These are phyloP conservation scores for Kwoniella dejecticola DNA, from an alignment of 768 basidiomycete genomes.

Conservation along the genomic window DNA sequence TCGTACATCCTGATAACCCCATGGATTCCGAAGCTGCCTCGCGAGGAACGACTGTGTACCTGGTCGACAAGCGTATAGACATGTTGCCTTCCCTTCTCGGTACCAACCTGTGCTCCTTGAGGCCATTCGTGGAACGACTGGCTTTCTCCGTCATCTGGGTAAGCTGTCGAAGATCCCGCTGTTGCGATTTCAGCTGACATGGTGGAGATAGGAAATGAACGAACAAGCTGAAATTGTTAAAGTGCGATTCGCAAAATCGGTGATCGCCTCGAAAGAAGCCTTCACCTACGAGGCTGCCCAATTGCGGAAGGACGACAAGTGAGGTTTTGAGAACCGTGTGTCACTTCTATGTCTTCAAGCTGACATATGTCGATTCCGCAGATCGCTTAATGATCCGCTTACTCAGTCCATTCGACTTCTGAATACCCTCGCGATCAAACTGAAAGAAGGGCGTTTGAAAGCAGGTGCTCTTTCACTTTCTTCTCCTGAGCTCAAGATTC, in stretches of 20 bases:
- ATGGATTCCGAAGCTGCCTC: conserved; percentile 98
- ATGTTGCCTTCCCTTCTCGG: conserved; percentile 94
- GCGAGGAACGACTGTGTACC: conserved; percentile 93
- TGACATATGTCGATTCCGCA: conserved; percentile 50
- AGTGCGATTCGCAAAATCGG: conserved; percentile 90
- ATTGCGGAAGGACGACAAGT: conserved; percentile 88
- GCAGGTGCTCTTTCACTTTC: conserved; percentile 98
- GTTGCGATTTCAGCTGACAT: background rate
- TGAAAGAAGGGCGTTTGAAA: conserved; percentile 82
- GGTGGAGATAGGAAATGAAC: conserved; percentile 74
- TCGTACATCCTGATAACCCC: conserved; percentile 86
- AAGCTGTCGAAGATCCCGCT: conserved; percentile 29
- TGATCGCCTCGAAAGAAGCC: conserved; percentile 92
- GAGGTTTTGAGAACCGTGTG: conserved; percentile 5
- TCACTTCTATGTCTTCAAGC: background rate
- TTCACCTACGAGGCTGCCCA: conserved; percentile 98
- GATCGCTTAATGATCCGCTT: conserved; percentile 74
- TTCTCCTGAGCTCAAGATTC: conserved; percentile 97
- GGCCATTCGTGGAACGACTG: conserved; percentile 88
- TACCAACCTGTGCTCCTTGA: conserved; percentile 89
- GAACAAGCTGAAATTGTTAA: conserved; percentile 85
- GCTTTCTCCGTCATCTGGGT: conserved; percentile 98
- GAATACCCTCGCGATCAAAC: conserved; percentile 79
- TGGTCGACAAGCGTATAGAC: conserved; percentile 97
- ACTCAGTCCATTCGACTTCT: conserved; percentile 84